Percentiles rank a stretch among this genome's conserved stretches.
These are phyloP conservation scores for Huntiella savannae DNA, from an alignment of 2,329 filamentous ascomycete genomes.

Conservation along the genomic window DNA sequence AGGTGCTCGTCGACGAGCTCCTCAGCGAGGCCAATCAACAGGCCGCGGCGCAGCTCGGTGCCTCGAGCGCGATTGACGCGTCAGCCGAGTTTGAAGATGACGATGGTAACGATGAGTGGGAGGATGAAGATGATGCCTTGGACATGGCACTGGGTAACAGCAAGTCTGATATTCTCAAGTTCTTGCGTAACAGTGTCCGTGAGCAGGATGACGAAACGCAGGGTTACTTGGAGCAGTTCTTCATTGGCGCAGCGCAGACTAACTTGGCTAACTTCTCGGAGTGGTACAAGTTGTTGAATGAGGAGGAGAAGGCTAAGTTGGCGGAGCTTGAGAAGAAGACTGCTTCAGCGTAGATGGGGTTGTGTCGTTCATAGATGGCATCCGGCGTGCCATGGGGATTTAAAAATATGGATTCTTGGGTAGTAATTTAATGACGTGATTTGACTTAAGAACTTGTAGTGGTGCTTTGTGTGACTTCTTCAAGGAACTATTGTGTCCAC, in stretches of 20 bases:
- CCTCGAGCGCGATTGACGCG: slow-evolving; percentile 40
- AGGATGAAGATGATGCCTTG: slow-evolving; percentile 74
- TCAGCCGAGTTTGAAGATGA: slow-evolving; percentile 32
- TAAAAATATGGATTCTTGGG: too few species aligned
- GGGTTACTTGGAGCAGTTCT: slow-evolving; percentile 66
- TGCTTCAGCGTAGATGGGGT: slow-evolving; percentile 3
- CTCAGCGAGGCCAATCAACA: slow-evolving; percentile 55
- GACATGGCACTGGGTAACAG: slow-evolving; percentile 48
- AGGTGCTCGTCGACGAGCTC: slow-evolving; percentile 85
- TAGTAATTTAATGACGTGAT: too few species aligned
- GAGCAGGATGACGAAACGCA: slow-evolving; percentile 82
- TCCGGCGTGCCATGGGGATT: too few species aligned
- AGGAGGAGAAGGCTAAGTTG: slow-evolving; percentile 36
- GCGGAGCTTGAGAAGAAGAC: slow-evolving; percentile 28
- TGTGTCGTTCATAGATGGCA: too few species aligned
- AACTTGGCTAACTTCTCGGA: slow-evolving; percentile 36
- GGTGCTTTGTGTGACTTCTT: too few species aligned
- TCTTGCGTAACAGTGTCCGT: slow-evolving; percentile 41
- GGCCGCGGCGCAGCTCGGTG: slow-evolving; percentile 40
- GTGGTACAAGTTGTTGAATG: slow-evolving; percentile 36
- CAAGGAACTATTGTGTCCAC: too few species aligned
- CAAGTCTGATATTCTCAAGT: slow-evolving; percentile 66
- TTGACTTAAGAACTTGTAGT: too few species aligned
- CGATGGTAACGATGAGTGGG: slow-evolving; percentile 53
- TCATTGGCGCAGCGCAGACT: slow-evolving; percentile 39